A percentile compares a stretch with the other conserved stretches of the same genome.
phyloP scores from a whole-genome alignment of 202 grass and related monocot genomes.

The Digitaria exilis region DNA sequence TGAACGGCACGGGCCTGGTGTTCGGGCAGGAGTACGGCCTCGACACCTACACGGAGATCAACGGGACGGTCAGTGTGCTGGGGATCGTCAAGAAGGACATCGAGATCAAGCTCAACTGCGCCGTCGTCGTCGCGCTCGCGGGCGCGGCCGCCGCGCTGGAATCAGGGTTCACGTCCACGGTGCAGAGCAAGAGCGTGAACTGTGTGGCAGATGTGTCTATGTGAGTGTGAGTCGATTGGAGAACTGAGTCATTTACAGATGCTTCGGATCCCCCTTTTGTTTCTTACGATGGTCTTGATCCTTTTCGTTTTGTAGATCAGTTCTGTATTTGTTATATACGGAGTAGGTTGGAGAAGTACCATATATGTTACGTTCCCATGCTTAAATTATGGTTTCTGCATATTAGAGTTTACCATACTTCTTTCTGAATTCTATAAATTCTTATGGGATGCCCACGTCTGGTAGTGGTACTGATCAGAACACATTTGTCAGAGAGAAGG shows the following conservation, averaged over 20 bases:
- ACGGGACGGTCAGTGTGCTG: constrained; percentile 47
- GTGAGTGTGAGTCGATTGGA: constrained; percentile 35
- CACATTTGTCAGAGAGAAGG: not conserved
- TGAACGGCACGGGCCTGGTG: constrained; percentile 46
- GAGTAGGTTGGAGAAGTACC: not conserved
- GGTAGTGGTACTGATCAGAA: not conserved
- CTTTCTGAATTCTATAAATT: not conserved
- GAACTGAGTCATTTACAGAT: not conserved
- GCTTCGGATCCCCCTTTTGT: not conserved
- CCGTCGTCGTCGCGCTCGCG: constrained; percentile 26
- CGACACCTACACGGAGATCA: constrained; percentile 54
- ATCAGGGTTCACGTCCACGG: not conserved
- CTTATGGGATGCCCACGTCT: not conserved
- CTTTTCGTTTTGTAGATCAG: not conserved
- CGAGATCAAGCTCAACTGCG: constrained; percentile 58
- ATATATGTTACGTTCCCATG: not conserved
- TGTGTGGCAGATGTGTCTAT: constrained; percentile 6
- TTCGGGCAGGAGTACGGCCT: constrained; percentile 54
- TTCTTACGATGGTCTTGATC: not conserved
- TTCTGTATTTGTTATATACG: not conserved
- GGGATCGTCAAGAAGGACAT: constrained; percentile 63
- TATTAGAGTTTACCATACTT: not conserved
- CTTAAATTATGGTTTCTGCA: not conserved
- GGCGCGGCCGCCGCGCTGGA: not conserved
- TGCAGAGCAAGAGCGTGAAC: constrained; percentile 31